Percentiles rank a stretch among this genome's conserved stretches.
These are phyloP conservation scores for Clitoria ternatea DNA, from an alignment of 306 rosid genomes.

Conservation along the genomic window DNA sequence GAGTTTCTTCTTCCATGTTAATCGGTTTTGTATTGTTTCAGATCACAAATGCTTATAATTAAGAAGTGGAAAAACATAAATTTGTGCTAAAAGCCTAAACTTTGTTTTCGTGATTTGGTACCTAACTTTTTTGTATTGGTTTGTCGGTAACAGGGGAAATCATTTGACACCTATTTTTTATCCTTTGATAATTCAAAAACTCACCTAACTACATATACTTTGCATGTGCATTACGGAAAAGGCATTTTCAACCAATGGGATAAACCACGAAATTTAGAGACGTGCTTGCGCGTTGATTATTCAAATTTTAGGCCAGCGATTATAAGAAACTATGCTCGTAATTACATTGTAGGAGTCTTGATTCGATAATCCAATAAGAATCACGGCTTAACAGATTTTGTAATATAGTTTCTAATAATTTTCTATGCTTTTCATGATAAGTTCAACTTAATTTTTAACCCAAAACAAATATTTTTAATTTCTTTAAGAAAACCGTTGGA, in stretches of 20 bases:
- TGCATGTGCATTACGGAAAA: constrained; percentile 7
- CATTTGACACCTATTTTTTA: constrained; percentile 18
- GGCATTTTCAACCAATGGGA: background rate
- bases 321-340: background rate
- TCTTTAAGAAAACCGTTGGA: too few relatives aligned
- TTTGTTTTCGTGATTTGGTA: constrained; percentile 28
- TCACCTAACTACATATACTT: constrained; percentile 20
- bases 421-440: too few relatives aligned
- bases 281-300: background rate
- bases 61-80: constrained; percentile 5
- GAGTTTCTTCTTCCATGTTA: background rate
- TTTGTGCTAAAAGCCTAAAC: constrained; percentile 35
- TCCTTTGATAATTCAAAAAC: constrained; percentile 6
- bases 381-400: too few relatives aligned
- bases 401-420: too few relatives aligned
- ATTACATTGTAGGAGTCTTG: background rate
- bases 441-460: too few relatives aligned
- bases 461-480: too few relatives aligned
- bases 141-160: constrained; percentile 56
- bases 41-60: background rate
- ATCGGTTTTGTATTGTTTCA: background rate
- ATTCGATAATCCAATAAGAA: background rate
- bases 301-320: background rate
- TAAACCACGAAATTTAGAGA: background rate
- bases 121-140: constrained; percentile 27